phyloP scores from a whole-genome alignment of 108 stramenopile genomes.

The Mayamaea pseudoterrestris region DNA sequence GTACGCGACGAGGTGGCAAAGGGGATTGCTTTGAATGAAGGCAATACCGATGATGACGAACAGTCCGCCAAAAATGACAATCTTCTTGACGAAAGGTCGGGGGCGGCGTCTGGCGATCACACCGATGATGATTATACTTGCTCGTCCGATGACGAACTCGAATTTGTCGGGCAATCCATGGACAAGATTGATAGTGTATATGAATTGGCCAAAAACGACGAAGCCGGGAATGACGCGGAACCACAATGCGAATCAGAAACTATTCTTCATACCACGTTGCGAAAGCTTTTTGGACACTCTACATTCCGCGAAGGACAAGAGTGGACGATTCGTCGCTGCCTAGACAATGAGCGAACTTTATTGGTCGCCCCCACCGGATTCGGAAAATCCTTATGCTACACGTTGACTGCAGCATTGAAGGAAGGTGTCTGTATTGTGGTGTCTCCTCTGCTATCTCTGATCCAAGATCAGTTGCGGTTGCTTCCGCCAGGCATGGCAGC shows the following conservation, averaged over 20 bases:
- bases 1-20: conserved; percentile 63
- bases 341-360: conserved; percentile 55
- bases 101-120: conserved; percentile 19
- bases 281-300: conserved; percentile 50
- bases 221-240: conserved; percentile 1
- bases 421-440: conserved; percentile 92
- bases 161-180: conserved; percentile 14
- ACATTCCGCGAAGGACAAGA: conserved; percentile 81
- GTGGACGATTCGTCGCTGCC: conserved; percentile 80
- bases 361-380: conserved; percentile 96
- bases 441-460: conserved; percentile 91
- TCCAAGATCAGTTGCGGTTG: conserved; percentile 85
- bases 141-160: conserved; percentile 36
- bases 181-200: too few relatives aligned
- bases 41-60: background rate
- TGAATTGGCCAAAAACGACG: too few relatives aligned
- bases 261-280: conserved; percentile 17
- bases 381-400: conserved; percentile 96
- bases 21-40: conserved; percentile 11
- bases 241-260: conserved; percentile 13
- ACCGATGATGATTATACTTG: conserved; percentile 20
- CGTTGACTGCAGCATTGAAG: conserved; percentile 83
- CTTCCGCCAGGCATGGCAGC: conserved; percentile 80
- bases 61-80: background rate
- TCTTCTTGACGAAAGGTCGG: background rate